Conservation (phyloP, 495 filamentous ascomycete genomes). For the Lasiosphaeria ovina region DNA sequence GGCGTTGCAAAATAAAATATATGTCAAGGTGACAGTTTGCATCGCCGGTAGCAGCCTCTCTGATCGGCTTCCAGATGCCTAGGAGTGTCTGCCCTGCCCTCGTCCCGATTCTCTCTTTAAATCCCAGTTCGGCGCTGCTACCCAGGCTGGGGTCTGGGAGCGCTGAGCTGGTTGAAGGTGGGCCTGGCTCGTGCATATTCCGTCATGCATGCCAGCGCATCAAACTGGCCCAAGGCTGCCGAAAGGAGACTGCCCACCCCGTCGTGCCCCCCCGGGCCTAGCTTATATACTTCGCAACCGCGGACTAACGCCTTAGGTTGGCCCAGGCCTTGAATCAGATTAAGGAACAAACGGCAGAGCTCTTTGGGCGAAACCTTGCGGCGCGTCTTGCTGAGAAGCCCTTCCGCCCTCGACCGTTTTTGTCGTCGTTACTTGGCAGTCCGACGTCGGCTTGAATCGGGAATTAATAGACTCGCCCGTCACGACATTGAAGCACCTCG, state of each 20-base stretch:
- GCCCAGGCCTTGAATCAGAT: constrained; percentile 12
- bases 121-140: constrained; percentile 22
- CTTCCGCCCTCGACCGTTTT: constrained; percentile 19
- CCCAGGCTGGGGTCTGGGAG: constrained; percentile 24
- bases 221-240: constrained; percentile 47
- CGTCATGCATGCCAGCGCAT: constrained; percentile 60
- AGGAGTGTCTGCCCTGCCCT: background rate
- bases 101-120: constrained; percentile 9
- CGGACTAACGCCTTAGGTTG: constrained; percentile 40
- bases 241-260: constrained; percentile 42
- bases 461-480: constrained; percentile 12
- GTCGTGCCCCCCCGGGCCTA: constrained; percentile 36
- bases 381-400: constrained; percentile 7
- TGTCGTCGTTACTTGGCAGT: background rate
- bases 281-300: constrained; percentile 31
- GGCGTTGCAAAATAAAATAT: background rate
- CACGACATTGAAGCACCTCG: constrained; percentile 17
- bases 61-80: background rate
- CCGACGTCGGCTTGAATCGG: constrained; percentile 22
- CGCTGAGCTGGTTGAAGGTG: constrained; percentile 44
- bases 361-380: background rate
- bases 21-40: background rate
- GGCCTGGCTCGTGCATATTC: constrained; percentile 54
- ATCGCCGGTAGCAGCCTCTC: background rate
- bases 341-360: constrained; percentile 6